Evolutionary conservation across 148 eudicot genomes (phyloP).

Genomic region (Chenopodium quinoa): DNA sequence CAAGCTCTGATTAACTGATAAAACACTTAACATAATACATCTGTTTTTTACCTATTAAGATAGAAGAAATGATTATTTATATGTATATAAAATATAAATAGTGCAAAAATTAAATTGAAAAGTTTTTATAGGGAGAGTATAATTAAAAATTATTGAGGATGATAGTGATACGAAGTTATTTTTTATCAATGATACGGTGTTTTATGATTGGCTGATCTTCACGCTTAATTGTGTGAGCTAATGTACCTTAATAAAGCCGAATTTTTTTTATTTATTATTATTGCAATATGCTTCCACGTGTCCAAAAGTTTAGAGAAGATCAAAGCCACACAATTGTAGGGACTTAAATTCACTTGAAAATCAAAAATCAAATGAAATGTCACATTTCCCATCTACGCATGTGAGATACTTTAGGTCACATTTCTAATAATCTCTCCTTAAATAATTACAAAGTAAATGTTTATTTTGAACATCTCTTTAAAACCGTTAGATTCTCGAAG

Average conservation of each 20-base stretch:
- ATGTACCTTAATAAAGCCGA: not conserved
- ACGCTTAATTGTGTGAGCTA: conserved; percentile 6
- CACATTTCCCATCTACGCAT: not conserved
- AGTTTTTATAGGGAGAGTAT: no score
- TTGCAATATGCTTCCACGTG: conserved; percentile 11
- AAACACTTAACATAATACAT: no score
- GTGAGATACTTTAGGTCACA: conserved; percentile 3
- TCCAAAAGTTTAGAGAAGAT: not conserved
- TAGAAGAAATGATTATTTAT: no score
- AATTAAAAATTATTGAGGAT: no score
- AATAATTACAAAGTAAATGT: not conserved
- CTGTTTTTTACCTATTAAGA: no score
- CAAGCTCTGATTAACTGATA: no score
- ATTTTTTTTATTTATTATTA: not conserved
- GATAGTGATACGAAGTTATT: not conserved
- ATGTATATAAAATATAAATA: no score
- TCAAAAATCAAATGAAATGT: conserved; percentile 11
- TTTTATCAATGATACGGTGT: not conserved
- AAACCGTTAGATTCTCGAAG: no score
- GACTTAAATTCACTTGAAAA: conserved; percentile 3
- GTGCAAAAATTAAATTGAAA: no score
- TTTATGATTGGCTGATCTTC: conserved; percentile 10
- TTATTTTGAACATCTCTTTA: no score
- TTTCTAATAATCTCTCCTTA: not conserved
- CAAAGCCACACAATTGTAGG: conserved; percentile 24